A percentile compares a stretch with the other conserved stretches of the same genome.
Conservation (phyloP, 1,284 basidiomycete species). For the Meira nashicola region DNA sequence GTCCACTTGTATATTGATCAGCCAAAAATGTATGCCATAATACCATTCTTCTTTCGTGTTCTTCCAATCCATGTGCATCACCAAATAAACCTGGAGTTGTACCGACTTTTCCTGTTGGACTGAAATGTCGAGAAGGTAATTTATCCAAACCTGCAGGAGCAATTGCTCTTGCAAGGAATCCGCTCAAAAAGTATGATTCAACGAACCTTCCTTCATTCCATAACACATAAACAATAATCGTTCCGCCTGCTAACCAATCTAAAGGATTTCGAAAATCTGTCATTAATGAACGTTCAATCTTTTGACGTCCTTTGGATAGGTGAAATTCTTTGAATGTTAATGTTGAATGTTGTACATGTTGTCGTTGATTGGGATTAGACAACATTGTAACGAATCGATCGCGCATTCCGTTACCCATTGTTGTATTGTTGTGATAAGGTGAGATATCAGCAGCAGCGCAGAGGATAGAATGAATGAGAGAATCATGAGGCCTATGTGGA, state of each 20-base stretch:
- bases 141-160: slow-evolving; percentile 16
- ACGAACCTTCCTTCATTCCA: slow-evolving; percentile 12
- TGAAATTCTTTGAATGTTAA: slow-evolving; percentile 21
- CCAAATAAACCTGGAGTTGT: slow-evolving; percentile 5
- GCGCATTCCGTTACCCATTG: neutral
- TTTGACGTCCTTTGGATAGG: slow-evolving; percentile 12
- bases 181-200: slow-evolving; percentile 14
- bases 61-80: slow-evolving; percentile 7
- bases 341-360: neutral
- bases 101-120: neutral
- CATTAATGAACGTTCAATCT: slow-evolving; percentile 13
- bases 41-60: slow-evolving; percentile 17
- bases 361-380: neutral
- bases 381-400: neutral
- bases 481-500: slow-evolving; percentile 14
- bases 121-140: slow-evolving; percentile 11
- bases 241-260: slow-evolving; percentile 17
- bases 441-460: slow-evolving; percentile 16
- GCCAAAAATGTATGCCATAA: slow-evolving; percentile 21
- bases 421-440: slow-evolving; percentile 11
- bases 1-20: slow-evolving; percentile 14
- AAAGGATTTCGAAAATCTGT: slow-evolving; percentile 9
- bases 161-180: neutral
- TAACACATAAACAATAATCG: slow-evolving; percentile 13
- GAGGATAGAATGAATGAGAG: slow-evolving; percentile 16